phyloP scores from a whole-genome alignment of 768 basidiomycete species.

The Flagelloscypha sp. region DNA sequence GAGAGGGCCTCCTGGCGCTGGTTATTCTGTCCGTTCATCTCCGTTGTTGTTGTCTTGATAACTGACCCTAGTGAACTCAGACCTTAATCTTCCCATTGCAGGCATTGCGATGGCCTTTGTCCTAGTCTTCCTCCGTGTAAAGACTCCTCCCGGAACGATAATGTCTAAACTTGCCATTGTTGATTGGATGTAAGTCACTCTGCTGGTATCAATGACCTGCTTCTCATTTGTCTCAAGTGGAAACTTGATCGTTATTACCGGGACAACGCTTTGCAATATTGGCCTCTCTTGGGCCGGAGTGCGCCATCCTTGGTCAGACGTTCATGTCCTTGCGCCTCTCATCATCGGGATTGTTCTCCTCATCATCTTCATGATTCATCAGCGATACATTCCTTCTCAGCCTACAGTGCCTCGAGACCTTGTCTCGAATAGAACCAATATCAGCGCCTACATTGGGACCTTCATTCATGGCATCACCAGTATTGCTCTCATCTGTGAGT shows the following conservation, averaged over 20 bases:
- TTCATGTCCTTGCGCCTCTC: conserved; percentile 30
- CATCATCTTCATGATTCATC: conserved; percentile 25
- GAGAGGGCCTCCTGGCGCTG: conserved; percentile 24
- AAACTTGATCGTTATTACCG: conserved; percentile 22
- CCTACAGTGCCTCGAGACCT: too few relatives aligned
- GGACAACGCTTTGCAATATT: conserved; percentile 20
- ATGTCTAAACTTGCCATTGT: conserved; percentile 19
- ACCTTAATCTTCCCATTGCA: conserved; percentile 24
- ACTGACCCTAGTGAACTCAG: conserved; percentile 14
- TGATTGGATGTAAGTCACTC: conserved; percentile 24
- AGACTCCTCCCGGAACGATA: conserved; percentile 14
- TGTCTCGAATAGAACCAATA: too few relatives aligned
- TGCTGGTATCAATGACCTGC: too few relatives aligned
- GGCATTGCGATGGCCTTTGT: conserved; percentile 14
- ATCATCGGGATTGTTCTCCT: conserved; percentile 32
- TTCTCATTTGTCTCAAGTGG: conserved; percentile 21
- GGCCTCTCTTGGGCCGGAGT: conserved; percentile 33
- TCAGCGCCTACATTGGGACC: too few relatives aligned
- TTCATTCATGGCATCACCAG: too few relatives aligned
- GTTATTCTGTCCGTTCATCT: conserved; percentile 22
- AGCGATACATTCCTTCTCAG: too few relatives aligned
- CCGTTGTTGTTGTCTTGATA: neutral
- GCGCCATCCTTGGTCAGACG: conserved; percentile 28
- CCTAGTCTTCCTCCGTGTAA: conserved; percentile 14
- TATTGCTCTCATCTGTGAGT: conserved; percentile 12